Evolutionary conservation across 768 basidiomycete species (phyloP).

Genomic region (Kwoniella dendrophila): DNA sequence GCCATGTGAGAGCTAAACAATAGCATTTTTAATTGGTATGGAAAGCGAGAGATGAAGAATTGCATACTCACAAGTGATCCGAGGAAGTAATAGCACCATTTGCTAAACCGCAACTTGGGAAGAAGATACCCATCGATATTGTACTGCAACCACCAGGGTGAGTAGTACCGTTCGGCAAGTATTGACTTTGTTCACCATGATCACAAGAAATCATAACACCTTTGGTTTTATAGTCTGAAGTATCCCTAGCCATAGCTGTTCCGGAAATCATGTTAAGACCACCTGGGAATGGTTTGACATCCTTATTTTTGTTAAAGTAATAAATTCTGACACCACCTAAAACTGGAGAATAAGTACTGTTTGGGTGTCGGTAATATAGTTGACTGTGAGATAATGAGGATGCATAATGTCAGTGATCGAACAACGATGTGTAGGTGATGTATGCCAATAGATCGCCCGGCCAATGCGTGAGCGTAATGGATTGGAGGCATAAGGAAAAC

Average conservation of each 20-base stretch:
- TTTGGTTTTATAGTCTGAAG: conserved; percentile 5
- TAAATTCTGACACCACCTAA: conserved; percentile 48
- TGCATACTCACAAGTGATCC: conserved; percentile 44
- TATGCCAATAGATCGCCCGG: background rate
- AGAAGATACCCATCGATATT: conserved; percentile 39
- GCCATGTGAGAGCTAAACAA: conserved; percentile 46
- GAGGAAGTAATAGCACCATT: conserved; percentile 26
- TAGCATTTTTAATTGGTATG: background rate
- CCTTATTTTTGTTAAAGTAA: conserved; percentile 45
- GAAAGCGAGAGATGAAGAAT: background rate
- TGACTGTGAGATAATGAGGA: conserved; percentile 8
- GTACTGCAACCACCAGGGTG: conserved; percentile 35
- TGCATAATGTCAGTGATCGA: background rate
- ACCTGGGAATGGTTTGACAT: conserved; percentile 45
- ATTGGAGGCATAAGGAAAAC: conserved; percentile 22
- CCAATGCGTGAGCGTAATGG: background rate
- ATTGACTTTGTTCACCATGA: conserved; percentile 34
- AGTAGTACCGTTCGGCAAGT: conserved; percentile 35
- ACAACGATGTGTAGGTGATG: too few species aligned
- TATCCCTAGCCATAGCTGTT: conserved; percentile 22
- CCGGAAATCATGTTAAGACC: conserved; percentile 48
- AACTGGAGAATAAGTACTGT: conserved; percentile 48
- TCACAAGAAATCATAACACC: conserved; percentile 46
- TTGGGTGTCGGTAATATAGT: conserved; percentile 45
- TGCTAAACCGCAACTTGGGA: conserved; percentile 44